phyloP scores from a whole-genome alignment of 2,329 filamentous ascomycete genomes.

The Nothophaeocryptopus gaeumannii region DNA sequence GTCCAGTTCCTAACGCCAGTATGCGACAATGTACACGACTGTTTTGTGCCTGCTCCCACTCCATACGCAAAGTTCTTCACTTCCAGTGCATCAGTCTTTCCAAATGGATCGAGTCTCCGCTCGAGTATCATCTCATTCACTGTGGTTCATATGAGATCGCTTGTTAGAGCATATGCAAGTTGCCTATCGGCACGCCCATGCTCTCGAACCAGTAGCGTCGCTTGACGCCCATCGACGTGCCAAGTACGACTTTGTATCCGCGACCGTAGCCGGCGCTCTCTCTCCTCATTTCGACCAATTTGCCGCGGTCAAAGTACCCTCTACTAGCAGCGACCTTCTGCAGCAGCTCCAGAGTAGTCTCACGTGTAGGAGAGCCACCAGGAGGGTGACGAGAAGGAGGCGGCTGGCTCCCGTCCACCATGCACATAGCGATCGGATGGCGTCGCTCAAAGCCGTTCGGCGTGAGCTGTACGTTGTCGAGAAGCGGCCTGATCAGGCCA shows the following conservation, averaged over 20 bases:
- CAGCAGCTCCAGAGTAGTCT: conserved; percentile 49
- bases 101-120: too few relatives aligned
- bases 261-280: conserved; percentile 16
- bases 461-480: conserved; percentile 72
- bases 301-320: conserved; percentile 21
- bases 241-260: background rate
- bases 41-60: too few relatives aligned
- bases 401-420: conserved; percentile 61
- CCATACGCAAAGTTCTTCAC: too few relatives aligned
- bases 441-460: conserved; percentile 66
- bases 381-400: too few relatives aligned
- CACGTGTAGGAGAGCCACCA: conserved; percentile 32
- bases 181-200: conserved; percentile 73
- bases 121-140: too few relatives aligned
- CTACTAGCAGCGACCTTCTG: background rate
- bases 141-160: too few relatives aligned
- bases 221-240: conserved; percentile 66
- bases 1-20: too few relatives aligned
- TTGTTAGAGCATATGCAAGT: conserved; percentile 56
- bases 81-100: too few relatives aligned
- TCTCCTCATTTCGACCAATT: conserved; percentile 15
- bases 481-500: conserved; percentile 61
- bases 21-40: too few relatives aligned
- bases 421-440: conserved; percentile 75
- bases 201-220: conserved; percentile 78